A percentile compares a stretch with the other conserved stretches of the same genome.
These are phyloP conservation scores for Perkinsus olseni DNA, from an alignment of 169 alveolate genomes.

Conservation along the genomic window DNA sequence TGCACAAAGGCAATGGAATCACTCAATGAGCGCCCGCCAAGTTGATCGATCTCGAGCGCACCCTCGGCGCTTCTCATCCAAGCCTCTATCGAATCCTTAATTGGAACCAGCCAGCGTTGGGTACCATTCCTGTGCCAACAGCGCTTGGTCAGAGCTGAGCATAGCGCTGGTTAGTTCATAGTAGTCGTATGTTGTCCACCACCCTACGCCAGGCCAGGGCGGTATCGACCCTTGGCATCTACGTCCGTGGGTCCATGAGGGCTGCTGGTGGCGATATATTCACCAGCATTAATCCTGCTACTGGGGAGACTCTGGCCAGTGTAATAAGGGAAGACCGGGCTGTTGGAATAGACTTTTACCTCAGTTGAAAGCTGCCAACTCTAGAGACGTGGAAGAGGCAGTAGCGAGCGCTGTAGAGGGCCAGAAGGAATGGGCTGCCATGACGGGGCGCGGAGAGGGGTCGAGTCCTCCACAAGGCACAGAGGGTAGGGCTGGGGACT, in stretches of 20 bases:
- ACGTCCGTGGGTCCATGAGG: background rate
- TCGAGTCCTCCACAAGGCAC: background rate
- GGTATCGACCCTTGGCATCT: background rate
- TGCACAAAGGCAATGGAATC: too few relatives aligned
- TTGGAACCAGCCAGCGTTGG: too few relatives aligned
- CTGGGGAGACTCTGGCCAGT: slow-evolving; percentile 2
- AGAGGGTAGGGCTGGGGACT: background rate
- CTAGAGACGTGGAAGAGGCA: background rate
- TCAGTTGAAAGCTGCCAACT: background rate
- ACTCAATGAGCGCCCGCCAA: background rate
- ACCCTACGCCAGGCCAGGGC: background rate
- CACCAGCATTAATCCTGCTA: background rate
- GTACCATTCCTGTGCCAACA: too few relatives aligned
- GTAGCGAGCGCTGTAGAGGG: background rate
- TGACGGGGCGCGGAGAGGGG: slow-evolving; percentile 6
- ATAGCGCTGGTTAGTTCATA: too few relatives aligned
- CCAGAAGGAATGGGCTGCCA: background rate
- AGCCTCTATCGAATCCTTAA: too few relatives aligned
- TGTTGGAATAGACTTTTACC: background rate
- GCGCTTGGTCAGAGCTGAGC: too few relatives aligned
- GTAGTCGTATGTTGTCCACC: background rate
- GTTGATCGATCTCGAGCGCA: background rate
- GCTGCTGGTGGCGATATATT: slow-evolving; percentile 1
- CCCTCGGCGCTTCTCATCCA: too few relatives aligned
- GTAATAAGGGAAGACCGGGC: background rate